phyloP scores from a whole-genome alignment of 2,329 filamentous ascomycete species.

The Penicillium italicum region DNA sequence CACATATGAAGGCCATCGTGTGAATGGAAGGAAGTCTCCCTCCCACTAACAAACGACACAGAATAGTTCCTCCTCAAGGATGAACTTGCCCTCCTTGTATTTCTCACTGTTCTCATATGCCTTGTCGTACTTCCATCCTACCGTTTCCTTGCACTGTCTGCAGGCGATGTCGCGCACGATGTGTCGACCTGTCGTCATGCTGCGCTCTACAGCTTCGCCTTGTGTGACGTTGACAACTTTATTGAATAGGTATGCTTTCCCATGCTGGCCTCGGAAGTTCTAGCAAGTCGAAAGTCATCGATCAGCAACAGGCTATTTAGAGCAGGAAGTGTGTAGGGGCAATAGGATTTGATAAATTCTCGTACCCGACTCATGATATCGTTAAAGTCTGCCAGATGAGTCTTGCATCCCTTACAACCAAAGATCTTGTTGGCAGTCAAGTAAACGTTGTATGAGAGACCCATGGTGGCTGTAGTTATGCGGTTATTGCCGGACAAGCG shows the following conservation, averaged over 20 bases:
- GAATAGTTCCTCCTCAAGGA: conserved; percentile 85
- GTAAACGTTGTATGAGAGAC: conserved; percentile 87
- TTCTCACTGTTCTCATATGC: conserved; percentile 89
- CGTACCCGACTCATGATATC: conserved; percentile 88
- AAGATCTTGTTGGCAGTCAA: conserved; percentile 83
- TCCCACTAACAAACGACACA: conserved; percentile 64
- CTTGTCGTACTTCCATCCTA: conserved; percentile 99
- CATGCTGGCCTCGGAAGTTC: conserved; percentile 98
- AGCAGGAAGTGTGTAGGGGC: not conserved
- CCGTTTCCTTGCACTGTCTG: conserved; percentile 83
- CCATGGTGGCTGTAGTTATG: conserved; percentile 56
- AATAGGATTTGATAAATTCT: not conserved
- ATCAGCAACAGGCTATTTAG: conserved; percentile 9
- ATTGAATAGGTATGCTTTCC: conserved; percentile 96
- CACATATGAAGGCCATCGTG: not conserved
- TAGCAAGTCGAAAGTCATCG: conserved; percentile 39
- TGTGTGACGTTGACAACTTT: conserved; percentile 84
- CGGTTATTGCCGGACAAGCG: conserved; percentile 1
- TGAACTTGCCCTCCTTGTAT: conserved; percentile 99
- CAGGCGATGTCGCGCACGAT: conserved; percentile 91
- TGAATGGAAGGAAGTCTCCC: not conserved
- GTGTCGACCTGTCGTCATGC: conserved; percentile 96
- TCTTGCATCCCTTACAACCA: conserved; percentile 91
- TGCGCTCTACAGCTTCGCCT: conserved; percentile 81
- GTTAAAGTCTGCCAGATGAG: conserved; percentile 90